Evolutionary conservation across 2,329 filamentous ascomycete genomes (phyloP).

Genomic region (Geosmithia flava): DNA sequence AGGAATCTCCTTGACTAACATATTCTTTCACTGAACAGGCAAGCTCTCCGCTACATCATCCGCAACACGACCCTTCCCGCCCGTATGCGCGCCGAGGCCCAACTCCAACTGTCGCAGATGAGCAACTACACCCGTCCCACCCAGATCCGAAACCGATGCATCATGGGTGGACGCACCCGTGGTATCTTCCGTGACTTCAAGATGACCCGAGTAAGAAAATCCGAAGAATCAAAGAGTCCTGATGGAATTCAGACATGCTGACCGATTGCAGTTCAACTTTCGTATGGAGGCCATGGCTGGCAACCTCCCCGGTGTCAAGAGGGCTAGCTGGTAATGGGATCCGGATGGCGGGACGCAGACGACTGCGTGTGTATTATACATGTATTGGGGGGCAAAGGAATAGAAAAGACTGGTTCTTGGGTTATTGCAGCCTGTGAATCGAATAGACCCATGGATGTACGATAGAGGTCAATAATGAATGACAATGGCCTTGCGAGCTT

Average conservation of each 20-base stretch:
- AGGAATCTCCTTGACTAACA: background rate
- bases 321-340: conserved; percentile 76
- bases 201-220: conserved; percentile 63
- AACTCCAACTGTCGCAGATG: conserved; percentile 89
- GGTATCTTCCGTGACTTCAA: conserved; percentile 92
- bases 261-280: conserved; percentile 69
- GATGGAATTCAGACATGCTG: conserved; percentile 8
- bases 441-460: background rate
- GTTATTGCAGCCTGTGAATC: background rate
- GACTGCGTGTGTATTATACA: background rate
- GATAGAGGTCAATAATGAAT: background rate
- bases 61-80: conserved; percentile 80
- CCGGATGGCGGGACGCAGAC: background rate
- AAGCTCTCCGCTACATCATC: conserved; percentile 87
- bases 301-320: conserved; percentile 81
- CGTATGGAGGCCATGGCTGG: conserved; percentile 78
- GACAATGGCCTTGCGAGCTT: background rate
- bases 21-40: conserved; percentile 36
- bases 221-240: background rate
- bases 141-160: conserved; percentile 88
- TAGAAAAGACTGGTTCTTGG: background rate
- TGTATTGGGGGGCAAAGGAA: background rate
- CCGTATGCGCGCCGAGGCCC: conserved; percentile 77
- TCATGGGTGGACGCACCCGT: conserved; percentile 78
- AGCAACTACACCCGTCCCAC: conserved; percentile 89